Evolutionary conservation across 2,329 filamentous ascomycete genomes (phyloP), one percentile per base, ranked within the genome.

Genomic region (Colletotrichum lindemuthianum): DNA sequence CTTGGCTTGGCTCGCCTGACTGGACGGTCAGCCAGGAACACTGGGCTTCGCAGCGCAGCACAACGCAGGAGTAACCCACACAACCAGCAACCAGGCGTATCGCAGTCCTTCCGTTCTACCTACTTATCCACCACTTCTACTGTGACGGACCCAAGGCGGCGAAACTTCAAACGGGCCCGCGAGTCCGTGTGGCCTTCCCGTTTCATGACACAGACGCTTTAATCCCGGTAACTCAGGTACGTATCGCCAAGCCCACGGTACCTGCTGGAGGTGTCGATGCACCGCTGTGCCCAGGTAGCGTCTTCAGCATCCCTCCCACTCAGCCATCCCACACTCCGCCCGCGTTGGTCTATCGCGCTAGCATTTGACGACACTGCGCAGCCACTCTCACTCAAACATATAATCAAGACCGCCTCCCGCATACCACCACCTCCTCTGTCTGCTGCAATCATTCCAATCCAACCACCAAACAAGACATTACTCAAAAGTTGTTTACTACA

Each of bases 181-280:
- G 47, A 66, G 63, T 64, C 53, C 43, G 63, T 66, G 59, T 64
- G 63, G 54, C 49, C 59, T 66, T 66, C n/a, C 60, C 63, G 63
- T 64, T 66, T 59, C 63, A 66, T 66, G 59, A 66, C 59, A 66
- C 63, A 66, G 52, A 64, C 59, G 53, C 39, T 24, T 24, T 24
- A 24, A 24, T 24, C 24, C 24, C 24, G 24, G 24, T 24, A 24
- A 36, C 50, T 9, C 8, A 53, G 5, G 16, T 53, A 13, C 13
- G 36, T 10, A 24, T 13, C 36, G 10, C 51, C n/a, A 8, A 43
- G 51, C 43, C 51, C 13, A 54, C 41, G 16, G 16, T 45, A 24
- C 24, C 24, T 24, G 24, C 24, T 24, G 24, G 24, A 24, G 4
- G 24, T 24, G 24, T 24, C 24, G 24, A 3, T 24, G 24, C 24